These are phyloP conservation scores for Paecilomyces formosus DNA, from an alignment of 2,329 filamentous ascomycete genomes.

Conservation along the genomic window DNA sequence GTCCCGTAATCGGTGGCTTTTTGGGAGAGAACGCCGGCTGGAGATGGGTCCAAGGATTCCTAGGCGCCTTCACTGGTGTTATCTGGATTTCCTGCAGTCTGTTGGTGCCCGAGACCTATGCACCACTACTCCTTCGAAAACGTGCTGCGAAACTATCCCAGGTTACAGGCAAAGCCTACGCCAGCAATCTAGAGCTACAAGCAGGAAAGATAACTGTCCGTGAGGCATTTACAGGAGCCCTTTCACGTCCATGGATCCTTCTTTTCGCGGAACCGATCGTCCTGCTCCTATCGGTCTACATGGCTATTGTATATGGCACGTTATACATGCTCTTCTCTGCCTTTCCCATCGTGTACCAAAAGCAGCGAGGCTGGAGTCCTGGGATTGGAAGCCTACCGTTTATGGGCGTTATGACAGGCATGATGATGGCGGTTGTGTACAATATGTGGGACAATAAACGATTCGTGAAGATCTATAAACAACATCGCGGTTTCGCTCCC, in stretches of 20 bases:
- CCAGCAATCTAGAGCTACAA: constrained; percentile 23
- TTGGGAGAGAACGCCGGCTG: constrained; percentile 38
- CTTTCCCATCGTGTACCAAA: constrained; percentile 40
- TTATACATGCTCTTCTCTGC: constrained; percentile 43
- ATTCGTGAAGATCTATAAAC: constrained; percentile 26
- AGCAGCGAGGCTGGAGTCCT: constrained; percentile 33
- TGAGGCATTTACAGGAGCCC: constrained; percentile 33
- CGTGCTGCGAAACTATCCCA: constrained; percentile 37
- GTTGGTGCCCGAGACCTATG: constrained; percentile 40
- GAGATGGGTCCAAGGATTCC: constrained; percentile 40
- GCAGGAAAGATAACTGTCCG: constrained; percentile 29
- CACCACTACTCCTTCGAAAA: constrained; percentile 39
- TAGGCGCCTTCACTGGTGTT: constrained; percentile 36
- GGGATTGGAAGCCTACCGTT: constrained; percentile 38
- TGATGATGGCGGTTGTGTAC: constrained; percentile 22
- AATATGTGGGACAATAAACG: constrained; percentile 25
- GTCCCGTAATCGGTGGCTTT: constrained; percentile 47
- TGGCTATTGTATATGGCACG: constrained; percentile 40
- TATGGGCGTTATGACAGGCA: constrained; percentile 31
- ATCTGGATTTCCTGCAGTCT: constrained; percentile 35
- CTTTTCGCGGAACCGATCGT: constrained; percentile 42
- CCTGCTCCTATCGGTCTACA: constrained; percentile 35
- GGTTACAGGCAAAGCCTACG: constrained; percentile 36
- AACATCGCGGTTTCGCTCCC: constrained; percentile 46
- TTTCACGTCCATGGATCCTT: constrained; percentile 37